Evolutionary conservation across 352 stramenopile species (phyloP).

Genomic region (Pythium rishiriense): DNA sequence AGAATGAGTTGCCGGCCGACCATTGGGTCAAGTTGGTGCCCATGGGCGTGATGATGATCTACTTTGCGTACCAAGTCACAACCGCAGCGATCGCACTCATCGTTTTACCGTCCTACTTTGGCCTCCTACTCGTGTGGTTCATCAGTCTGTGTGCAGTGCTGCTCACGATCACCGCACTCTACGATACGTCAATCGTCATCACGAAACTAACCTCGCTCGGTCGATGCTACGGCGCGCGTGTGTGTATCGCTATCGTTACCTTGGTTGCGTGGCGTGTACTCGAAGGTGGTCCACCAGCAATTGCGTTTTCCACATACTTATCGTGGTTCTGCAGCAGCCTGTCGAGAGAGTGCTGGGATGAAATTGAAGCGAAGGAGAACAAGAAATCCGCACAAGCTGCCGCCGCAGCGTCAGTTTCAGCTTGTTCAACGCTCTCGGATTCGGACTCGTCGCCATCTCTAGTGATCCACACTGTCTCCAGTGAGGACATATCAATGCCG

Average conservation of each 20-base stretch:
- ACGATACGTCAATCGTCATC: conserved; percentile 43
- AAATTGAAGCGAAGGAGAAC: conserved; percentile 46
- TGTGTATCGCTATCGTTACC: conserved; percentile 51
- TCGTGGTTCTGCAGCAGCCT: conserved; percentile 72
- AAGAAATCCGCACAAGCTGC: conserved; percentile 11
- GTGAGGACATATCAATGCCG: not conserved
- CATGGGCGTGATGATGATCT: conserved; percentile 61
- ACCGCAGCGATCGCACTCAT: conserved; percentile 43
- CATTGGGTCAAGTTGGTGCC: conserved; percentile 83
- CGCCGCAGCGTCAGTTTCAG: not conserved
- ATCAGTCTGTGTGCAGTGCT: conserved; percentile 42
- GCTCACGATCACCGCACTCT: conserved; percentile 51
- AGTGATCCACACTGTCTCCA: conserved; percentile 2
- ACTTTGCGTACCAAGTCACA: conserved; percentile 59
- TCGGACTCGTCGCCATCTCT: not conserved
- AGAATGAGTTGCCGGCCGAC: conserved; percentile 53
- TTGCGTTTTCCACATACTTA: conserved; percentile 56
- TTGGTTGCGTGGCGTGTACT: conserved; percentile 36
- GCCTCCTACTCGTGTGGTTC: conserved; percentile 46
- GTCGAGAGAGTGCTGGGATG: conserved; percentile 72
- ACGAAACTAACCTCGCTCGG: conserved; percentile 33
- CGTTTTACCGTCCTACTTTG: conserved; percentile 40
- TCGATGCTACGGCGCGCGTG: conserved; percentile 32
- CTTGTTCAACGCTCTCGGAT: not conserved
- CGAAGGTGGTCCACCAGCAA: conserved; percentile 35